These are phyloP conservation scores for Pisolithus thermaeus DNA, from an alignment of 1,284 basidiomycete genomes.

Conservation along the genomic window DNA sequence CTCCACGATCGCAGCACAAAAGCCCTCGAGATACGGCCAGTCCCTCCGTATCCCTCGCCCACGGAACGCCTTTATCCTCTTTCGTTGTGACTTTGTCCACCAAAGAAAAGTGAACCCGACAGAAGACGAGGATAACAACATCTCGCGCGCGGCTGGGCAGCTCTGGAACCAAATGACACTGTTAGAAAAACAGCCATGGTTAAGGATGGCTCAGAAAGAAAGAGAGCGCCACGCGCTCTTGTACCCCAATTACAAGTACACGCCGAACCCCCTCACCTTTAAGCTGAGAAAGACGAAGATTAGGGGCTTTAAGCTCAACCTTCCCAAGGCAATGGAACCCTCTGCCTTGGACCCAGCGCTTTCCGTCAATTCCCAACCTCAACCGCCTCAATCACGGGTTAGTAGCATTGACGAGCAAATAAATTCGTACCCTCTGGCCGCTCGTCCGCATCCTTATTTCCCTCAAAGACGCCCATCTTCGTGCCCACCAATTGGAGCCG, in stretches of 20 bases:
- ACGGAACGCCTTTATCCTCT: slow-evolving; percentile 84
- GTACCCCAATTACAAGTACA: slow-evolving; percentile 48
- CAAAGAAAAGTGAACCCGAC: slow-evolving; percentile 38
- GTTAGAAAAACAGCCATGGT: slow-evolving; percentile 44
- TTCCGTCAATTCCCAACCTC: slow-evolving; percentile 1
- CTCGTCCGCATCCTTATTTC: slow-evolving; percentile 19
- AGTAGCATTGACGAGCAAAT: neutral
- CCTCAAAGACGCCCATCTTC: slow-evolving; percentile 32
- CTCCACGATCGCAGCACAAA: slow-evolving; percentile 17
- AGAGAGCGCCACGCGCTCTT: slow-evolving; percentile 39
- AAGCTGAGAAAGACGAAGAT: slow-evolving; percentile 21
- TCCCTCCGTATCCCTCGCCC: slow-evolving; percentile 68
- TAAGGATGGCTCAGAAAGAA: slow-evolving; percentile 43
- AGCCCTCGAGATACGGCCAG: slow-evolving; percentile 13
- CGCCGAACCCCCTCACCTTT: slow-evolving; percentile 21
- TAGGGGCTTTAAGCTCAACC: neutral
- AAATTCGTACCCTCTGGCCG: slow-evolving; percentile 10
- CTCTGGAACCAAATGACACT: slow-evolving; percentile 47
- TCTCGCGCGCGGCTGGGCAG: slow-evolving; percentile 50
- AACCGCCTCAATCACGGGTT: neutral
- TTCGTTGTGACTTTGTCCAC: slow-evolving; percentile 59
- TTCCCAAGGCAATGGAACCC: slow-evolving; percentile 27
- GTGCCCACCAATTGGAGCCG: slow-evolving; percentile 34
- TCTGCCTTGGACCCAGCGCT: slow-evolving; percentile 21
- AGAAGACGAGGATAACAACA: slow-evolving; percentile 51